Evolutionary conservation across 345 rosid species (phyloP).

Genomic region (Cardamine resedifolia): DNA sequence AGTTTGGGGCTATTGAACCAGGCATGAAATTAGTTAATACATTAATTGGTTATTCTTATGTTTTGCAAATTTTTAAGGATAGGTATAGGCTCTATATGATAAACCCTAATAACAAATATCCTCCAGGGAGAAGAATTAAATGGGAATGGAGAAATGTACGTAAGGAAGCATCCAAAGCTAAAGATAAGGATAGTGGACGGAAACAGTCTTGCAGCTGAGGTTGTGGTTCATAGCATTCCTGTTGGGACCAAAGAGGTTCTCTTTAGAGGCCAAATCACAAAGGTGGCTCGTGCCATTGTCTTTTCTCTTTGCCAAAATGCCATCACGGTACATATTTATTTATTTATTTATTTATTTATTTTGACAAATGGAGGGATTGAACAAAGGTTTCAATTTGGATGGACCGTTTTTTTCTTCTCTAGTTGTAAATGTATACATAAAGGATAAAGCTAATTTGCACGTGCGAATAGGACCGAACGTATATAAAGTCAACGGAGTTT

Average conservation of each 20-base stretch:
- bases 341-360: not conserved
- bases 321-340: conserved; percentile 44
- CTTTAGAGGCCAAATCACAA: conserved; percentile 47
- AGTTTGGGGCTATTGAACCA: conserved; percentile 67
- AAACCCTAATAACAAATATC: not conserved
- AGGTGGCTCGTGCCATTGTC: conserved; percentile 56
- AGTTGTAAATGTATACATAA: not conserved
- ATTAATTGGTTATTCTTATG: conserved; percentile 1
- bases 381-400: not conserved
- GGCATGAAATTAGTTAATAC: conserved; percentile 35
- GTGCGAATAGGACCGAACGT: conserved; percentile 6
- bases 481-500: not conserved
- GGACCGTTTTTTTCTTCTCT: not conserved
- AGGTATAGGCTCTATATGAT: not conserved
- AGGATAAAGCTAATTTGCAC: not conserved
- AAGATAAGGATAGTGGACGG: conserved; percentile 68
- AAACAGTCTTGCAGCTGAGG: conserved; percentile 56
- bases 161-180: conserved; percentile 46
- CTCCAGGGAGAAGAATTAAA: conserved; percentile 58
- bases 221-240: conserved; percentile 56
- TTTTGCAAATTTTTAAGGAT: not conserved
- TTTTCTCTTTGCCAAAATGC: conserved; percentile 48
- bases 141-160: conserved; percentile 48
- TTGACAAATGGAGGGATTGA: not conserved
- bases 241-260: conserved; percentile 51